A percentile compares a stretch with the other conserved stretches of the same genome.
These are phyloP conservation scores for Penicillium manginii DNA, from an alignment of 495 filamentous ascomycete genomes.

Conservation along the genomic window DNA sequence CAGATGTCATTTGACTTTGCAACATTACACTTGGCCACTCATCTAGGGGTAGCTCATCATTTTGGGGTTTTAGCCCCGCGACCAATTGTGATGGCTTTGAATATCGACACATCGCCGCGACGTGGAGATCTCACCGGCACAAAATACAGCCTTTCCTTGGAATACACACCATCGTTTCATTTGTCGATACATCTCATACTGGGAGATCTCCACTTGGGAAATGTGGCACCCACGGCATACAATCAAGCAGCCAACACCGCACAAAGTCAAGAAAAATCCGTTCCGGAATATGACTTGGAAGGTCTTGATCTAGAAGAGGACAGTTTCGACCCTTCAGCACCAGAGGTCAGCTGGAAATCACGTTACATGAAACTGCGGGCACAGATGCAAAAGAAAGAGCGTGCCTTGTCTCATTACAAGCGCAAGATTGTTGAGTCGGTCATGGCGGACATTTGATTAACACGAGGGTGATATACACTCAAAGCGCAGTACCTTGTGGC, in stretches of 20 bases:
- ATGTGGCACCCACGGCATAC: conserved; percentile 7
- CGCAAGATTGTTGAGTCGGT: conserved; percentile 61
- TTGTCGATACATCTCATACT: conserved; percentile 39
- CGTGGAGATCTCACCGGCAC: not conserved
- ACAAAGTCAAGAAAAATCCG: conserved; percentile 23
- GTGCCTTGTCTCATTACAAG: conserved; percentile 52
- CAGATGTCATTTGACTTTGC: conserved; percentile 28
- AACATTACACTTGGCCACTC: conserved; percentile 34
- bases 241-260: conserved; percentile 9
- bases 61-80: conserved; percentile 36
- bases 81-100: conserved; percentile 27
- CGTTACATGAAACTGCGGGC: conserved; percentile 49
- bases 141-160: conserved; percentile 35
- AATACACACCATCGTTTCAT: conserved; percentile 33
- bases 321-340: conserved; percentile 21
- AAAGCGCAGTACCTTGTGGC: not conserved
- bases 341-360: conserved; percentile 48
- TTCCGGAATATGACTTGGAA: conserved; percentile 18
- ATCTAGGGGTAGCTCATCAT: conserved; percentile 45
- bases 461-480: not conserved
- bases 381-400: conserved; percentile 56
- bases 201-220: conserved; percentile 29
- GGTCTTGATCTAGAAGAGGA: conserved; percentile 41
- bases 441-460: conserved; percentile 51
- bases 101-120: conserved; percentile 17